Base-by-base conservation (phyloP, 108 stramenopile genomes). In the Skeletonema marinoi region DNA sequence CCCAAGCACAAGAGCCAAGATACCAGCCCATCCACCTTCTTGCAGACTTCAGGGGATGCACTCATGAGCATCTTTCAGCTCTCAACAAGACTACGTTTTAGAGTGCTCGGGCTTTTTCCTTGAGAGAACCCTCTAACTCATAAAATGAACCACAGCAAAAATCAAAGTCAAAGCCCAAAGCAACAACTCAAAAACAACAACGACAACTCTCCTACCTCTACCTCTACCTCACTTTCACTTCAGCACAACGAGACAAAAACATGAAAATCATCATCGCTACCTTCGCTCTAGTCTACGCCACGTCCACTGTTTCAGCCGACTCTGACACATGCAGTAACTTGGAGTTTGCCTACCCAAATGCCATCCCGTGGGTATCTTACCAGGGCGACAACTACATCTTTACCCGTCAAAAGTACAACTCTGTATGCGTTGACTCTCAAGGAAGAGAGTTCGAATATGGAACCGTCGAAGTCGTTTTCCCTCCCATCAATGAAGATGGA, bases 161-260 rank as follows among this genome's bases (percentile, higher is more conserved):
- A 85, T 50, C 85, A 88, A 65, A 88, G 56, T 84, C 85, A 51
- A 83, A 88, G 63, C n/a, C n/a, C n/a, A n/a, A n/a, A n/a, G n/a
- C n/a, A n/a, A n/a, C n/a, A n/a, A n/a, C n/a, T n/a, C n/a, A n/a
- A n/a, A n/a, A n/a, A n/a, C 77, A 80, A 21, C 54, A 25, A 13
- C 8, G 29, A 68, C 9, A 60, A 68, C 54, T 8, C 21, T 46
- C 44, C 16, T 3, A 14, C 16, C 16, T n/a, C n/a, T n/a, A n/a
- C n/a, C n/a, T n/a, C 0, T n/a, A 25, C 25, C 3, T n/a, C 16
- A n/a, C 16, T 46, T 46, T 46, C 16, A 46, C 11, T 46, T 44
- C 65, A 66, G 16, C 16, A 66, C 0, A 9, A 51, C 42, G 54
- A 58, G 54, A 66, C 14, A 70, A 65, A 7, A 80, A 65, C 59